Base-by-base conservation (phyloP, 2,329 filamentous ascomycete genomes). In the Verticillium zaregamsianum region DNA sequence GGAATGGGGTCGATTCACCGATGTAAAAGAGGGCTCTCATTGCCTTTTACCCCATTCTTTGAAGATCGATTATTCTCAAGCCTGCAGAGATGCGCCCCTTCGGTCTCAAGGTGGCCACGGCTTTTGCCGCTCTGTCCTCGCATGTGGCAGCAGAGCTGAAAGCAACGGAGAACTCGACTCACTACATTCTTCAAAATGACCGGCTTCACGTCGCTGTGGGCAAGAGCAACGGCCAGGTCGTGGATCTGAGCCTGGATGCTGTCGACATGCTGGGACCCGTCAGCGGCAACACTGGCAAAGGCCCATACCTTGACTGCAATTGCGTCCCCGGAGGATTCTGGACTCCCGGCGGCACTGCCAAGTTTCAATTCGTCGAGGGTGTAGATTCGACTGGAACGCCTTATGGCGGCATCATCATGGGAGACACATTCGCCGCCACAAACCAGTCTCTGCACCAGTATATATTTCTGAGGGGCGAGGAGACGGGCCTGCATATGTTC, bases 241-340 rank as follows among this genome's bases (percentile, higher is more conserved):
- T 73, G 57, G 68, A 69, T 35, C 63, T 78, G 57, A 69, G 65
- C 2, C 66, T 78, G 6, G 75, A 78, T 52, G 73, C 72, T 31
- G 71, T 74, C 58, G 80, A 87, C 64, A 76, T 88, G 2, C 77
- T 87, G 1, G 84, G 84, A 2, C 62, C 60, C 15, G 33, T 62
- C 40, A 58, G 55, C 23, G 62, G 62, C 33, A 64, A 64, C 14
- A 73, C 73, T 5, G 85, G 85, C 2, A 76, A 81, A 31, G 82
- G 83, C 0, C 82, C 84, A 1, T 87, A 88, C 67, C 79, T 88
- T 6, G 86, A 89, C 70, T 89, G 86, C 69, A 86, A 88, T 71
- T 89, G 86, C 68, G 83, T 77, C 0, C 84, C 84, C 1, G 78
- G 76, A 0, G 86, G 86, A 0, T 82, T 81, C 67, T 89, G 85